Evolutionary conservation across 371 early-diverging fungal species (phyloP).

Genomic region (Syncephalastrum sp.): DNA sequence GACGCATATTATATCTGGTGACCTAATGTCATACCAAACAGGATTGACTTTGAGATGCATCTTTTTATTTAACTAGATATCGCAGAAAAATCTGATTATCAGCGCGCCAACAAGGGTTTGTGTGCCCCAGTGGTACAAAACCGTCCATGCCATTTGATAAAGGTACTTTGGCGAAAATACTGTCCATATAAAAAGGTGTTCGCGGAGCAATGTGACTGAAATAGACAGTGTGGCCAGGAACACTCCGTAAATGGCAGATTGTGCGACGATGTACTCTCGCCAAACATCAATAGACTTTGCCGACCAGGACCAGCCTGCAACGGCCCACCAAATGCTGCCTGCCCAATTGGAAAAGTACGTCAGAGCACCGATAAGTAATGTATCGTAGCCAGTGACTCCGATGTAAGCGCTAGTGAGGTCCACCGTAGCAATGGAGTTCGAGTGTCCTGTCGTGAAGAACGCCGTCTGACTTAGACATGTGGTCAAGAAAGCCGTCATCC

Average conservation of each 20-base stretch:
- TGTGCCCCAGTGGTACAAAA: constrained; percentile 46
- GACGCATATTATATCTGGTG: no score
- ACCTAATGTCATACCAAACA: no score
- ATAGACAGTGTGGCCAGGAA: constrained; percentile 56
- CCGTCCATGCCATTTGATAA: constrained; percentile 73
- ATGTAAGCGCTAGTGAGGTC: constrained; percentile 80
- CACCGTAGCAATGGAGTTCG: constrained; percentile 76
- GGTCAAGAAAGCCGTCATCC: constrained; percentile 23
- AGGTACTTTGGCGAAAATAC: constrained; percentile 84
- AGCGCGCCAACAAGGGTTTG: constrained; percentile 25
- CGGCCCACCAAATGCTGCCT: constrained; percentile 68
- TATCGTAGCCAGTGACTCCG: constrained; percentile 67
- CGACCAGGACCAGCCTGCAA: constrained; percentile 44
- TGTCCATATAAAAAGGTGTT: constrained; percentile 84
- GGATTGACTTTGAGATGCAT: no score
- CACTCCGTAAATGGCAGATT: constrained; percentile 51
- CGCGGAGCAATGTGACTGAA: constrained; percentile 62
- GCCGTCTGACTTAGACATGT: constrained; percentile 46
- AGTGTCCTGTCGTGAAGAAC: constrained; percentile 74
- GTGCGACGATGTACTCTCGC: constrained; percentile 38
- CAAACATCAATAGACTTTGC: constrained; percentile 17
- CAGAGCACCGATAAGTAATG: constrained; percentile 59
- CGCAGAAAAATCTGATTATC: neutral
- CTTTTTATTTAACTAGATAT: no score
- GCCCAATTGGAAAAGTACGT: constrained; percentile 75